Conservation (phyloP, 2,329 filamentous ascomycete genomes). For the Mycosphaerella sp. region DNA sequence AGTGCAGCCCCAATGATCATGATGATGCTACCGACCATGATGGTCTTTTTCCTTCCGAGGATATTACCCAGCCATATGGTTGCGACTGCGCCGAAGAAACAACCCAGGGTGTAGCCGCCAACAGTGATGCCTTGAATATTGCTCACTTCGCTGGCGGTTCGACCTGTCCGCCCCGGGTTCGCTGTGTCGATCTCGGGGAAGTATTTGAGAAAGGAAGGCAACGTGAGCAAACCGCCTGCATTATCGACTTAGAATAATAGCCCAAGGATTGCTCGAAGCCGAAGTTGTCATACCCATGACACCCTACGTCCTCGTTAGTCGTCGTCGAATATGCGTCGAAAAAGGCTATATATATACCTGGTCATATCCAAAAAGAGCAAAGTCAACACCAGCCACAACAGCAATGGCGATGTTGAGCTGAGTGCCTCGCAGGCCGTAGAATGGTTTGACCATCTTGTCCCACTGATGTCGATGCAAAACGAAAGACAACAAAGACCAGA, state of each 20-base stretch:
- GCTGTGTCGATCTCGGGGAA: slow-evolving; percentile 35
- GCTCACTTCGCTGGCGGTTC: slow-evolving; percentile 34
- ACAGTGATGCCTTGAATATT: slow-evolving; percentile 14
- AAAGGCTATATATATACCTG: slow-evolving; percentile 5
- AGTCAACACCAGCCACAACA: slow-evolving; percentile 41
- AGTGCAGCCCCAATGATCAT: slow-evolving; percentile 56
- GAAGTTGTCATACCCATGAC: slow-evolving; percentile 33
- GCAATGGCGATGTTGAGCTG: slow-evolving; percentile 41
- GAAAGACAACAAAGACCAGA: neutral
- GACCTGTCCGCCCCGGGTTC: slow-evolving; percentile 13
- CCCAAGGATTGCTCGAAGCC: neutral
- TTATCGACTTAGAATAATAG: neutral
- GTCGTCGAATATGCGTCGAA: slow-evolving; percentile 23
- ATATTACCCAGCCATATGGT: slow-evolving; percentile 50
- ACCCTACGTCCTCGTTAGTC: slow-evolving; percentile 24
- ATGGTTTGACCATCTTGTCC: slow-evolving; percentile 25
- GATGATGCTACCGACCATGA: slow-evolving; percentile 54
- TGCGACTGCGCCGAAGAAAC: slow-evolving; percentile 24
- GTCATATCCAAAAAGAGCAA: slow-evolving; percentile 25
- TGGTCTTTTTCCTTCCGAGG: slow-evolving; percentile 52
- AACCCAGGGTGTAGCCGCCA: slow-evolving; percentile 12
- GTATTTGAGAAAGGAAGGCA: slow-evolving; percentile 35
- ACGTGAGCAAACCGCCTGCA: slow-evolving; percentile 35
- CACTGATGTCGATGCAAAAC: neutral
- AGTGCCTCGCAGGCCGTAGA: slow-evolving; percentile 39